Percentiles rank a stretch among this genome's conserved stretches.
Evolutionary conservation across 805 yeast species (phyloP).

Genomic region (Naumovozyma castellii): DNA sequence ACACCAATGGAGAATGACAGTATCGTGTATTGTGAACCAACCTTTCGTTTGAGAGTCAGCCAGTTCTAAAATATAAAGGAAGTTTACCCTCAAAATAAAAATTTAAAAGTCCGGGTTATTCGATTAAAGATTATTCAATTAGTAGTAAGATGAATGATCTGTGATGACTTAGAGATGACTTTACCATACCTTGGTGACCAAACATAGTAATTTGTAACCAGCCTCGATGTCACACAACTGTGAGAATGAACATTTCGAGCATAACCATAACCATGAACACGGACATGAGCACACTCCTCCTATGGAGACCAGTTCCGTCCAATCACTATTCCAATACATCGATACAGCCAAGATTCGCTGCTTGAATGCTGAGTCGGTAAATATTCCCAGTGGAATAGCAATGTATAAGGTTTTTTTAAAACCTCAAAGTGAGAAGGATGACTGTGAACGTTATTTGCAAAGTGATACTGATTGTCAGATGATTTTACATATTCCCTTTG

Average conservation of each 20-base stretch:
- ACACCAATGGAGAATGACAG: no score
- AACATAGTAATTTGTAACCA: no score
- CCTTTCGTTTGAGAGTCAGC: no score
- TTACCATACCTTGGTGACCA: no score
- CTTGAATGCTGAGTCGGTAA: constrained; percentile 45
- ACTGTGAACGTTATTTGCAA: constrained; percentile 38
- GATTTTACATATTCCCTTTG: constrained; percentile 70
- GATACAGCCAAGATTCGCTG: constrained; percentile 52
- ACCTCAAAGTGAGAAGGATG: constrained; percentile 38
- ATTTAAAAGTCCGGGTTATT: no score
- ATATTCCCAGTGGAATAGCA: constrained; percentile 31
- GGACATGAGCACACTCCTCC: constrained; percentile 42
- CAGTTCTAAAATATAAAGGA: no score
- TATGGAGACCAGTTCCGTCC: constrained; percentile 59
- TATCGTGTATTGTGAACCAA: no score
- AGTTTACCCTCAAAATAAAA: no score
- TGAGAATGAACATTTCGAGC: constrained; percentile 28
- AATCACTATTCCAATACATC: constrained; percentile 54
- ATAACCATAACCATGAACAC: constrained; percentile 31
- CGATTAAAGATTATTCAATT: no score
- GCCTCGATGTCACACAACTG: constrained; percentile 29
- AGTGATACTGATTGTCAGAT: constrained; percentile 80
- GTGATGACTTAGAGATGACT: no score
- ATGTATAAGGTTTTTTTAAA: constrained; percentile 43
- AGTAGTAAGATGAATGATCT: no score